A percentile compares a stretch with the other conserved stretches of the same genome.
These are phyloP conservation scores for Fusarium beomiforme DNA, from an alignment of 2,329 filamentous ascomycete genomes.

Conservation along the genomic window DNA sequence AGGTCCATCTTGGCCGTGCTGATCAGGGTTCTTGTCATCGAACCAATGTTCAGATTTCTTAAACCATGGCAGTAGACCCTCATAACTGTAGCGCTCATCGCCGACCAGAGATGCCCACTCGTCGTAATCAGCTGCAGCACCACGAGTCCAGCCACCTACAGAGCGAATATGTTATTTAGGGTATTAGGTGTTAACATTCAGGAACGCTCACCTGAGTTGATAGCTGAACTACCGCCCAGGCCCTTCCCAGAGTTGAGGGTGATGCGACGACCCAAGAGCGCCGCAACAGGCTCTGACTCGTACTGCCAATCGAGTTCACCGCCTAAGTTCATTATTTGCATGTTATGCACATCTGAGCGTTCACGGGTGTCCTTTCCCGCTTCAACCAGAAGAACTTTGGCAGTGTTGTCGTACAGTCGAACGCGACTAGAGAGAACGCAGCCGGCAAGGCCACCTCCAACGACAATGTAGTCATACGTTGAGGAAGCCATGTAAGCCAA, in stretches of 20 bases:
- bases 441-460: slow-evolving; percentile 48
- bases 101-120: slow-evolving; percentile 50
- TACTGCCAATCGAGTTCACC: slow-evolving; percentile 51
- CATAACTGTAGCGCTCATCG: slow-evolving; percentile 57
- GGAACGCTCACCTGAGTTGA: slow-evolving; percentile 48
- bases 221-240: slow-evolving; percentile 53
- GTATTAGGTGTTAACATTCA: accelerated
- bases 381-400: slow-evolving; percentile 52
- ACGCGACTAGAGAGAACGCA: slow-evolving; percentile 48
- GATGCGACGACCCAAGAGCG: slow-evolving; percentile 39
- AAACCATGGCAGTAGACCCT: slow-evolving; percentile 58
- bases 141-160: slow-evolving; percentile 54
- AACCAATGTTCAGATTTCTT: slow-evolving; percentile 51
- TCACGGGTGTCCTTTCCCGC: slow-evolving; percentile 46
- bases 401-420: slow-evolving; percentile 23
- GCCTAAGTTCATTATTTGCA: slow-evolving; percentile 41
- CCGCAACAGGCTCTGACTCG: slow-evolving; percentile 44
- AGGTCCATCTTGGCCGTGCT: slow-evolving; percentile 53
- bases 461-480: slow-evolving; percentile 44
- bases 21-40: slow-evolving; percentile 43
- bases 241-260: slow-evolving; percentile 49
- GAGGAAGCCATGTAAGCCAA: background rate
- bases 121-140: slow-evolving; percentile 56
- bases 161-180: background rate
- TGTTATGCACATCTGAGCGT: slow-evolving; percentile 29